Conservation (phyloP, 2,329 filamentous ascomycete genomes). For the Fusarium lateritium region DNA sequence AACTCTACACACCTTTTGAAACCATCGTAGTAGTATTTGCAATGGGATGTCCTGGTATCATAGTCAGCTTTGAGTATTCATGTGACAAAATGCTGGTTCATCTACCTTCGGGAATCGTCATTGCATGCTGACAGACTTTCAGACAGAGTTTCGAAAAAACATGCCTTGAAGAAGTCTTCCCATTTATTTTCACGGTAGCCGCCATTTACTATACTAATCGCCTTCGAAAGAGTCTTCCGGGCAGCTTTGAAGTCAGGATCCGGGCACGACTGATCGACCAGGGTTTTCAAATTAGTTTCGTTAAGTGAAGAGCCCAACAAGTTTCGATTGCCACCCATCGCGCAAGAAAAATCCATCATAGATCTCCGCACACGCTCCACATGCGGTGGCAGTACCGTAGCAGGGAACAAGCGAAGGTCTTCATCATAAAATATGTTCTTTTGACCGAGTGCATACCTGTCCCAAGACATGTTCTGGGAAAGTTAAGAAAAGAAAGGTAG, state of each 20-base stretch:
- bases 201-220: background rate
- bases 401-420: background rate
- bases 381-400: slow-evolving; percentile 12
- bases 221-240: background rate
- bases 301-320: too few relatives aligned
- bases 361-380: slow-evolving; percentile 19
- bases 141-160: slow-evolving; percentile 23
- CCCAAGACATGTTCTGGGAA: slow-evolving; percentile 14
- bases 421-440: slow-evolving; percentile 26
- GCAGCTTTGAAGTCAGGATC: slow-evolving; percentile 11
- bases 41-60: slow-evolving; percentile 13
- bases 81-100: accelerated
- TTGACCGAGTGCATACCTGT: slow-evolving; percentile 12
- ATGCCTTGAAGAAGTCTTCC: slow-evolving; percentile 5
- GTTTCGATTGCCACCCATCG: background rate
- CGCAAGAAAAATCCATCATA: slow-evolving; percentile 30
- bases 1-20: slow-evolving; percentile 12
- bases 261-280: accelerated
- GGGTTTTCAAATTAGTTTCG: too few relatives aligned
- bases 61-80: background rate
- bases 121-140: background rate
- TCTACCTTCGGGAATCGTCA: slow-evolving; percentile 3
- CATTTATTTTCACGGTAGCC: slow-evolving; percentile 21
- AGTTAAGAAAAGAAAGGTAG: background rate
- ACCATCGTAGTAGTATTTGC: slow-evolving; percentile 39